phyloP scores from a whole-genome alignment of 169 alveolate genomes.

The Perkinsus olseni region DNA sequence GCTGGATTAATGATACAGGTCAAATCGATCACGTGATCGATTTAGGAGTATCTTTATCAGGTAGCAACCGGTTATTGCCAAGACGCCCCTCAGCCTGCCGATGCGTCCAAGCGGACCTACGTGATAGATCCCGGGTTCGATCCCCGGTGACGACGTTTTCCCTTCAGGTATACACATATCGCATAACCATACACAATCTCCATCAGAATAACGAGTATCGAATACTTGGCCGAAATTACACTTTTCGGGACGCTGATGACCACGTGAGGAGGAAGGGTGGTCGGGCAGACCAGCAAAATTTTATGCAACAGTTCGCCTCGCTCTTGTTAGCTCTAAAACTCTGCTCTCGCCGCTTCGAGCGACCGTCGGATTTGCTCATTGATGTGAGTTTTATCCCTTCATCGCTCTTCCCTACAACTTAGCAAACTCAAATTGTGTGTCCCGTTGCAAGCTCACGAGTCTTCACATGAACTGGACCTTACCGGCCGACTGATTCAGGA shows the following conservation, averaged over 20 bases:
- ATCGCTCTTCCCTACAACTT: too few relatives aligned
- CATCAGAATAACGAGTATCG: background rate
- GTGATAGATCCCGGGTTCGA: background rate
- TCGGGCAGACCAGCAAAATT: too few relatives aligned
- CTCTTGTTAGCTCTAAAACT: too few relatives aligned
- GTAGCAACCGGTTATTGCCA: background rate
- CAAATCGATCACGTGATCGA: background rate
- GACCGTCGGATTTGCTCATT: too few relatives aligned
- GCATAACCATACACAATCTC: background rate
- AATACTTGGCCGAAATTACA: background rate
- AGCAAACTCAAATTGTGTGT: too few relatives aligned
- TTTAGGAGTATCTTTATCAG: background rate
- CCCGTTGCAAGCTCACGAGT: too few relatives aligned
- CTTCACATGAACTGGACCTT: too few relatives aligned
- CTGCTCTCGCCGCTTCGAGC: too few relatives aligned
- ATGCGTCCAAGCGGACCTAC: background rate
- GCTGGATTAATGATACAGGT: background rate
- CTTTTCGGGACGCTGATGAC: background rate
- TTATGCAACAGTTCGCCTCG: too few relatives aligned
- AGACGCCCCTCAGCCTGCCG: background rate
- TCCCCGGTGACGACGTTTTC: background rate
- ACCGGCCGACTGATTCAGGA: too few relatives aligned
- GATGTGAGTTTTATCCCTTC: too few relatives aligned
- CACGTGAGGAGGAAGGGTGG: too few relatives aligned
- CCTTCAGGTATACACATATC: background rate